Percentiles rank a stretch among this genome's conserved stretches.
Conservation (phyloP, 2,329 filamentous ascomycete genomes). For the Colletotrichum theobromicola region DNA sequence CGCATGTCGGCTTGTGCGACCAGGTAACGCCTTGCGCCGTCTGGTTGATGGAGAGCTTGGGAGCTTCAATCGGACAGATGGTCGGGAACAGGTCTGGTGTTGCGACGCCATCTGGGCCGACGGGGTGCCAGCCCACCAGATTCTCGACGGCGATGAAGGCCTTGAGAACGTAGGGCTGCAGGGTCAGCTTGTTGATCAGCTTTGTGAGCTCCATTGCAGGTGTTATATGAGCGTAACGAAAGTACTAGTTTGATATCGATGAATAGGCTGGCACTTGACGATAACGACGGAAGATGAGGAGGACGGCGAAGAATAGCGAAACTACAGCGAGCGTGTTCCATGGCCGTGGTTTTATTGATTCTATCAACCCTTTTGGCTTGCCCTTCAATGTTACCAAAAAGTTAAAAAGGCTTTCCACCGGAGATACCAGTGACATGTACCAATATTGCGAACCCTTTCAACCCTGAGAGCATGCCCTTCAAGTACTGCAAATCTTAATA, state of each 20-base stretch:
- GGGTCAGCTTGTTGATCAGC: no score
- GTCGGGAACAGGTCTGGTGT: background rate
- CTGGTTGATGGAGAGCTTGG: background rate
- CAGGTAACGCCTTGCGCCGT: slow-evolving; percentile 12
- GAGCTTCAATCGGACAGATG: background rate
- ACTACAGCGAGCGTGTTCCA: background rate
- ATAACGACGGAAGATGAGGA: background rate
- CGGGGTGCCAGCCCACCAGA: background rate
- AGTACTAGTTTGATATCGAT: background rate
- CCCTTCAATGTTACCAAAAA: background rate
- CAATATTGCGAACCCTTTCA: background rate
- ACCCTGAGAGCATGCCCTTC: background rate
- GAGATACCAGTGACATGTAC: background rate
- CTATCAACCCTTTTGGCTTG: background rate
- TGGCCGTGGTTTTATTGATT: background rate
- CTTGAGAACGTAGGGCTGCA: background rate
- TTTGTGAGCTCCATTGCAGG: no score
- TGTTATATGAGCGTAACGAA: no score
- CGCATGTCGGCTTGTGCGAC: slow-evolving; percentile 30
- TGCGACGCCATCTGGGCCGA: background rate
- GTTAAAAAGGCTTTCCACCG: background rate
- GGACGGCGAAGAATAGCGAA: background rate
- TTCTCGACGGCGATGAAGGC: background rate
- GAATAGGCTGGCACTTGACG: background rate
- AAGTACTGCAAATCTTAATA: background rate